Evolutionary conservation across 305 asterid genomes (phyloP), one percentile per base, ranked within the genome.

Genomic region (Rubia balearica): DNA sequence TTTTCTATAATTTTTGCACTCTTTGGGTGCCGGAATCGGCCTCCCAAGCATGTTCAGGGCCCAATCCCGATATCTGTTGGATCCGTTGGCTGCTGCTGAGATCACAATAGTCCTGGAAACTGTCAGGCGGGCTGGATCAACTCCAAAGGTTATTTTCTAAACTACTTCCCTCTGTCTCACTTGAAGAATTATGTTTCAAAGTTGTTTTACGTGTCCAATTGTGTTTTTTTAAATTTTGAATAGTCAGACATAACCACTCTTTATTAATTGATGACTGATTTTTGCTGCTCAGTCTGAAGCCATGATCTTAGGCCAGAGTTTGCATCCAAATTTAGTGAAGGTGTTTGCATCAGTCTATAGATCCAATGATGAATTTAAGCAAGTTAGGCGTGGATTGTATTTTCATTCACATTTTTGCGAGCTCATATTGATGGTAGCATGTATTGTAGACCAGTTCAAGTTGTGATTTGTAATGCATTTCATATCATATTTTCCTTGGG

Each of bases 311-410:
- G n/a, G n/a, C n/a, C n/a, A n/a, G n/a, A n/a, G n/a, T n/a, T n/a
- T n/a, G n/a, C n/a, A n/a, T n/a, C n/a, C n/a, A n/a, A n/a, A n/a
- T n/a, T n/a, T n/a, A n/a, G n/a, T n/a, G n/a, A n/a, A n/a, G n/a
- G 96, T 88, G 74, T 90, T 81, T 71, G 96, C 79, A 79, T 86
- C 98, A 33, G 92, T 93, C 64, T 93, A 86, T 85, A 83, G 86
- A 81, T 93, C 96, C 67, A 90, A 93, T 72, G 97, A 88, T 69
- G 97, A 90, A 77, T 90, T 93, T 84, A 93, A 90, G 83, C 96
- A 89, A 96, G 98, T 90, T 63, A 72, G 74, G 1, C 10, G 70
- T 43, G 70, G 61, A 73, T 36, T 49, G 21, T 66, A 62, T 77
- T 70, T 51, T 30, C n/a, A 19, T 19, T 43, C 14, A 1, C 45